These are phyloP conservation scores for Solanum corneliomulleri DNA, from an alignment of 257 asterid genomes.

Conservation along the genomic window DNA sequence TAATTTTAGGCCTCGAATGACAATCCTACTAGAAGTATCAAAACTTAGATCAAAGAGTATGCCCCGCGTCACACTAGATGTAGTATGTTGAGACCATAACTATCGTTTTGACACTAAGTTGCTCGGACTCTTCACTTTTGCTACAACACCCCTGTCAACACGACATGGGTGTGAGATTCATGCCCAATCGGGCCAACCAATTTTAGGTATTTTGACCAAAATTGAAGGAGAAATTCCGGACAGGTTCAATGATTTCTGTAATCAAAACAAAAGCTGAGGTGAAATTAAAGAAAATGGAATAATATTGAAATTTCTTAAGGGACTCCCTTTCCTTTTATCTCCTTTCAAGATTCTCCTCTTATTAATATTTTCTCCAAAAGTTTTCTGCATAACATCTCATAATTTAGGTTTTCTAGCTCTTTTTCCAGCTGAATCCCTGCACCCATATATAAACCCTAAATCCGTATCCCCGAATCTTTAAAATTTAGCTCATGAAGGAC, in stretches of 20 bases:
- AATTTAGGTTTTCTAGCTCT: not conserved
- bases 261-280: not conserved
- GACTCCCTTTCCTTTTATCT: not conserved
- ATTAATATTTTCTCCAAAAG: not conserved
- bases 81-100: not conserved
- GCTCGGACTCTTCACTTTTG: not conserved
- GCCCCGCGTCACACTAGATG: not conserved
- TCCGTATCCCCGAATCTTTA: not conserved
- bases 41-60: not conserved
- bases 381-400: not conserved
- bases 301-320: not conserved
- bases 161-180: not conserved
- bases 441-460: not conserved
- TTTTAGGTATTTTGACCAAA: not conserved
- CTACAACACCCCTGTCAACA: not conserved
- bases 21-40: not conserved
- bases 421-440: not conserved
- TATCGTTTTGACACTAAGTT: not conserved
- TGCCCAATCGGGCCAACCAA: not conserved
- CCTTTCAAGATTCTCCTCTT: not conserved
- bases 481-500: not conserved
- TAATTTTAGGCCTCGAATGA: not conserved
- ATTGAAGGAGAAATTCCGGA: not conserved
- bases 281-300: not conserved
- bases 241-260: not conserved